Base-by-base conservation (phyloP, 2,329 filamentous ascomycete species). In the Cladosporium halotolerans region DNA sequence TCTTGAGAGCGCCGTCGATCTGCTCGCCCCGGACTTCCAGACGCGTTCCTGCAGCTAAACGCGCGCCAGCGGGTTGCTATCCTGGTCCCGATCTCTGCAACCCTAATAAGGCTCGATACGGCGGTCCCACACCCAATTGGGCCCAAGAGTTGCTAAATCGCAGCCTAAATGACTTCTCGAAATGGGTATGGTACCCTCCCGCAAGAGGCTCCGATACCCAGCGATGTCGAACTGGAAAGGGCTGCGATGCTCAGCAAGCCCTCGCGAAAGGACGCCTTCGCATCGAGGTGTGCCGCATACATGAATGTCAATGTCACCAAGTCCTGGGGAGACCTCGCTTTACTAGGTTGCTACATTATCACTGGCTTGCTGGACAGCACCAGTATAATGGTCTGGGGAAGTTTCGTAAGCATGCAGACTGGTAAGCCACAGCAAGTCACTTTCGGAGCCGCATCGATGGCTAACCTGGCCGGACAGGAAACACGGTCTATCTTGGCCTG, bases 361-460 rank as follows among this genome's bases (percentile, higher is more conserved):
- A 91, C 88, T 0, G 88, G 88, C 3, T 73, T 92, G 9, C 77
- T 89, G 7, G 88, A 92, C 70, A 88, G 85, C 69, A 83, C 85
- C 2, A 83, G 86, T 2, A 85, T 88, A 44, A 85, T 83, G 54
- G 85, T 86, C 40, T 91, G 86, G 84, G 85, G 86, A 10, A 84
- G 84, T 2, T 92, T 92, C 62, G 86, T 89, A 39, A 88, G 84
- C 62, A 91, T 91, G 87, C 88, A 91, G 66, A 91, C 87, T 32
- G 86, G 86, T 81, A 63, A 58, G 73, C 69, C 28, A 28, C 13
- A 28, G 23, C 7, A 28, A 28, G 23, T 16, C 16, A 33, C 16
- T 13, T 39, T n/a, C 10, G 9, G 3, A 13, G 36, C n/a, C 2
- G n/a, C 48, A 51, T 9, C 42, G 11, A 9, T 11, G 13, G 13